Evolutionary conservation across 2,329 filamentous ascomycete genomes (phyloP), one percentile per base, ranked within the genome.

Genomic region (Exophiala dermatitidis): DNA sequence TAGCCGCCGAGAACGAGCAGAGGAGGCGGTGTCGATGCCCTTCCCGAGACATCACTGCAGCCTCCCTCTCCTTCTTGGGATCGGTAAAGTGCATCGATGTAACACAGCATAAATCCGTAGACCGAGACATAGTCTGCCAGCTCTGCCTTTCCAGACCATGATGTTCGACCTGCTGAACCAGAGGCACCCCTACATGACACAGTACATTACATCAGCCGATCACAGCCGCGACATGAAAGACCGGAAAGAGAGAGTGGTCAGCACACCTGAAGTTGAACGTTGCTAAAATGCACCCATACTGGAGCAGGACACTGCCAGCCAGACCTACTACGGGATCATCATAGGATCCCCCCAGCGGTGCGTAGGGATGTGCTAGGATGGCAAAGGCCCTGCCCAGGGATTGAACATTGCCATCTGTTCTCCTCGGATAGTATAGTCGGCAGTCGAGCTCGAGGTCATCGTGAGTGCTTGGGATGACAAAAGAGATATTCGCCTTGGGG

Each of bases 241-340:
- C 10, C 42, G 34, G 40, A 33, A 12, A 8, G 4, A 37, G 3
- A 52, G 31, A 29, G 7, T 4, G 28, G 7, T 3, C 19, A 19
- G 5, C 43, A 26, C 73, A 90, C 86, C 90, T 80, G 67, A 97
- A 96, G 66, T 97, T 96, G 70, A 97, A 96, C 0, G 89, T 95
- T 5, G 79, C 84, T 2, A 96, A 85, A 1, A 95, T 67, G 64
- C 82, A 94, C 1, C 87, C 88, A 48, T 76, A 71, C 3, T 77
- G 73, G n/a, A 95, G 68, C 43, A 95, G 74, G 53, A 84, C 78
- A 1, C 74, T 72, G 0, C 80, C 81, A 2, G 86, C 71, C 5
- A 81, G 74, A n/a, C 80, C 76, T 1, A 97, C 85, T 0, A 95
- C 77, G 0, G 80, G 79, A 66, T 97, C 90, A 66, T 97, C 88